Evolutionary conservation across 2,329 filamentous ascomycete genomes (phyloP).

Genomic region (Paecilomyces dactylethromorphus): DNA sequence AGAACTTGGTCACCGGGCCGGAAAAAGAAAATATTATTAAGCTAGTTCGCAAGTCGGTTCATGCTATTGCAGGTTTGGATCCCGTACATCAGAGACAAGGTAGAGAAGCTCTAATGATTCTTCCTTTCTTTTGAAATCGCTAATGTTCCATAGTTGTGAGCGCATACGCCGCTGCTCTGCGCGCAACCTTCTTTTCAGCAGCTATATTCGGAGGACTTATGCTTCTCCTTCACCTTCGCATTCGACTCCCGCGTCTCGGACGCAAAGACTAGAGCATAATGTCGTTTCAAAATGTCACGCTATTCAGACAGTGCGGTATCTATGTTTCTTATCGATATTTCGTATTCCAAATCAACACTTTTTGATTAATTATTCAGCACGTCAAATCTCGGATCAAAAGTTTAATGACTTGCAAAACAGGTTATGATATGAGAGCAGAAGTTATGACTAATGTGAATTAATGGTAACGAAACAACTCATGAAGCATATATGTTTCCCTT

Average conservation of each 20-base stretch:
- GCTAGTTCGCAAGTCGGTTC: slow-evolving; percentile 46
- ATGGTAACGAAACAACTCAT: not conserved
- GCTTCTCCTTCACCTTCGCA: slow-evolving; percentile 22
- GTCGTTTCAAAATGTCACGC: not conserved
- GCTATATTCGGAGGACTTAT: slow-evolving; percentile 28
- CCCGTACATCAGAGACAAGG: slow-evolving; percentile 42
- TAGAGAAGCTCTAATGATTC: slow-evolving; percentile 11
- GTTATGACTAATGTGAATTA: not conserved
- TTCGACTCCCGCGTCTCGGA: slow-evolving; percentile 27
- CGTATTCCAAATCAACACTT: not conserved
- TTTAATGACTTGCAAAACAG: not conserved
- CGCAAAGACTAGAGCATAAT: not conserved
- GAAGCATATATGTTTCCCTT: not conserved
- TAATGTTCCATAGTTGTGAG: slow-evolving; percentile 21
- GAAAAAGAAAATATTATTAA: slow-evolving; percentile 49
- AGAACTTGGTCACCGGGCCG: slow-evolving; percentile 51
- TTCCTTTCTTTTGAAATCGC: not conserved
- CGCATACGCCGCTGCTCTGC: slow-evolving; percentile 30
- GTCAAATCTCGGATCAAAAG: not conserved
- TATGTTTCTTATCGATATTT: not conserved
- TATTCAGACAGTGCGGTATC: not conserved
- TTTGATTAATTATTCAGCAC: not conserved
- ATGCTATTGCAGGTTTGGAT: slow-evolving; percentile 41
- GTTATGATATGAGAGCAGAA: not conserved
- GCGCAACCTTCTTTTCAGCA: slow-evolving; percentile 31